Base-by-base conservation (phyloP, 164 flowering plant genomes). In the Taxillus chinensis region DNA sequence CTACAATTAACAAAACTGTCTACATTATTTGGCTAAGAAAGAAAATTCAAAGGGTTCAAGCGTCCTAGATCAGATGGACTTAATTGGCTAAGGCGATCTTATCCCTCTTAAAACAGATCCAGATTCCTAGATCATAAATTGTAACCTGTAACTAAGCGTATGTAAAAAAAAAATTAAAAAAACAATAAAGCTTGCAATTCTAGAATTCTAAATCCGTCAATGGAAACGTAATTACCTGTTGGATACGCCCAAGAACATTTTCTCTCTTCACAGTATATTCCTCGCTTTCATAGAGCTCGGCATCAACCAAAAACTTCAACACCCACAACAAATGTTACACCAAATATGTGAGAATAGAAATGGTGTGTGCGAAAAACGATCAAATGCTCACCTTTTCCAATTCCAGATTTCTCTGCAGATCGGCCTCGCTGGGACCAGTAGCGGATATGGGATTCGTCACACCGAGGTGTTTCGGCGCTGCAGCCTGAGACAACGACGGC, bases 401-500 rank as follows among this genome's bases (percentile, higher is more conserved):
- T 64, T 85, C 92, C 10, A 56, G 38, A 56, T 70, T 90, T 38
- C 83, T 80, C 59, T 72, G 81, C n/a, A 77, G 10, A 78, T 88
- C 98, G 2, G 74, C 78, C 12, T 79, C 79, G 3, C 71, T 69
- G 0, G 98, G 96, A 16, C 90, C 92, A 5, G 95, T 80, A 37
- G 70, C 15, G 5, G 97, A 92, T 41, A 92, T 73, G 11, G 96
- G 90, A 49, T 78, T 82, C 51, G 92, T 84, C 67, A 89, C 89
- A 0, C 93, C 90, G 48, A 51, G 75, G 70, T 78, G 82, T 78
- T 75, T 83, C 61, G 65, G 70, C 70, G 72, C 45, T 52, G 65
- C 27, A 27, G 27, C 27, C 27, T 27, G 27, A 27, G 27, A 42
- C 83, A 73, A 71, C 38, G 69, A 52, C 16, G 65, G 57, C 55